These are phyloP conservation scores for Aspergillus proliferans DNA, from an alignment of 2,329 filamentous ascomycete genomes.

Conservation along the genomic window DNA sequence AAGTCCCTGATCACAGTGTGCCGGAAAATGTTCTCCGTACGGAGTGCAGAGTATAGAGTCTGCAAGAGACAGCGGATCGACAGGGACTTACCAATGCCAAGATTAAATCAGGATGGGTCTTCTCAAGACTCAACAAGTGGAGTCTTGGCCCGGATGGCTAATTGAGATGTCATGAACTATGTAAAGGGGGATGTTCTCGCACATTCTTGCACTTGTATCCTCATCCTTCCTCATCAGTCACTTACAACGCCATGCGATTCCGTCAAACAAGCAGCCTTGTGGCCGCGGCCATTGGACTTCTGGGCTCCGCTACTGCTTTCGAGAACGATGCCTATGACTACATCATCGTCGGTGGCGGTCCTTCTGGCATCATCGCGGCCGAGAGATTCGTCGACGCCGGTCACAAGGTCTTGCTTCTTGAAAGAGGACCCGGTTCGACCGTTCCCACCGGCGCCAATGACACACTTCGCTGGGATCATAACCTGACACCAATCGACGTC, in stretches of 20 bases:
- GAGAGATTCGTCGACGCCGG: constrained; percentile 17
- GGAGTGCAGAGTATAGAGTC: neutral
- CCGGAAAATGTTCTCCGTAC: neutral
- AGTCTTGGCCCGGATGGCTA: neutral
- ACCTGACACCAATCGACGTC: constrained; percentile 20
- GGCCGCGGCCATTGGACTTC: constrained; percentile 8
- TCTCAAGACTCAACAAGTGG: neutral
- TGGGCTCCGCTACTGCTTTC: constrained; percentile 9
- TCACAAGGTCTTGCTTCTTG: constrained; percentile 18
- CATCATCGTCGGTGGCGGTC: constrained; percentile 19
- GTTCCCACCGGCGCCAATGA: constrained; percentile 19
- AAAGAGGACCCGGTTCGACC: constrained; percentile 17
- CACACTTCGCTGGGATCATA: constrained; percentile 17
- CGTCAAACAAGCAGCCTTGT: constrained; percentile 7
- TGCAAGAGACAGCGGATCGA: neutral
- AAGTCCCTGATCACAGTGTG: neutral
- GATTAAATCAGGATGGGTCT: neutral
- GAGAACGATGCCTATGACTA: constrained; percentile 17
- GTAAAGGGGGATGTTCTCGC: neutral
- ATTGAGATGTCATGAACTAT: neutral
- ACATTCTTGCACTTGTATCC: neutral
- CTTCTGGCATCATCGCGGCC: constrained; percentile 18
- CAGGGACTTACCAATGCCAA: neutral
- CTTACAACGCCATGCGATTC: constrained; percentile 7
- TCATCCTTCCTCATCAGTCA: neutral